phyloP scores from a whole-genome alignment of 176 grass and related monocot genomes.

The Elaeis guineensis region DNA sequence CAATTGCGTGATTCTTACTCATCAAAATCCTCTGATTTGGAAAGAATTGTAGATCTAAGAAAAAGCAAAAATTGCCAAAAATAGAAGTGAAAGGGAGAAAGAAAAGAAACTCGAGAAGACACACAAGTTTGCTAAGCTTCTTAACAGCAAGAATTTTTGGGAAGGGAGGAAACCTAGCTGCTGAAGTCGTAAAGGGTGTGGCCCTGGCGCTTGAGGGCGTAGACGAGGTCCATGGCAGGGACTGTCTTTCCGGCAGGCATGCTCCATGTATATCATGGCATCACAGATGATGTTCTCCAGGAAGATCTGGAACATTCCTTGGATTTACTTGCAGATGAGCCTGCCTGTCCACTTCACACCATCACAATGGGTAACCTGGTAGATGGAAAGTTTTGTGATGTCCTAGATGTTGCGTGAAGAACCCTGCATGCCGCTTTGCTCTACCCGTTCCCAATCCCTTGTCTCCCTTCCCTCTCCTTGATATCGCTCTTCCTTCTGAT shows the following conservation, averaged over 20 bases:
- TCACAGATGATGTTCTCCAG: slow-evolving; percentile 65
- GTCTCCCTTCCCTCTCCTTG: slow-evolving; percentile 35
- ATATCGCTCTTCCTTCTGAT: too few relatives aligned
- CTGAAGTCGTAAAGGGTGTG: slow-evolving; percentile 57
- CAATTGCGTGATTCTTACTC: too few relatives aligned
- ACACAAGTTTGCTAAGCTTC: too few relatives aligned
- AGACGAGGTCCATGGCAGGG: slow-evolving; percentile 66
- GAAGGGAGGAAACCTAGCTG: not conserved
- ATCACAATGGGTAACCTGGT: slow-evolving; percentile 28
- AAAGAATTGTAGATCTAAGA: too few relatives aligned
- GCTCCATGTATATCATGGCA: slow-evolving; percentile 59
- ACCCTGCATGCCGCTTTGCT: slow-evolving; percentile 60
- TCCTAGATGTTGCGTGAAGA: slow-evolving; percentile 54
- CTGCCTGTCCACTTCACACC: slow-evolving; percentile 55
- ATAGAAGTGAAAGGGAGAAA: too few relatives aligned
- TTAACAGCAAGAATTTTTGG: too few relatives aligned
- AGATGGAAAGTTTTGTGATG: slow-evolving; percentile 56
- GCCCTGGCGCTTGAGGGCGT: slow-evolving; percentile 57
- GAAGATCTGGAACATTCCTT: slow-evolving; percentile 69
- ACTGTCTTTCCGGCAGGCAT: slow-evolving; percentile 59
- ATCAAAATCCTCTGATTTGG: too few relatives aligned
- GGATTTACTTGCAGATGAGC: slow-evolving; percentile 53
- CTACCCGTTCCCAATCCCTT: slow-evolving; percentile 53
- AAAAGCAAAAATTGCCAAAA: too few relatives aligned
- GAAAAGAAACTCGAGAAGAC: too few relatives aligned